phyloP scores from a whole-genome alignment of 2,329 filamentous ascomycete genomes.

The Epichloe hybrida region DNA sequence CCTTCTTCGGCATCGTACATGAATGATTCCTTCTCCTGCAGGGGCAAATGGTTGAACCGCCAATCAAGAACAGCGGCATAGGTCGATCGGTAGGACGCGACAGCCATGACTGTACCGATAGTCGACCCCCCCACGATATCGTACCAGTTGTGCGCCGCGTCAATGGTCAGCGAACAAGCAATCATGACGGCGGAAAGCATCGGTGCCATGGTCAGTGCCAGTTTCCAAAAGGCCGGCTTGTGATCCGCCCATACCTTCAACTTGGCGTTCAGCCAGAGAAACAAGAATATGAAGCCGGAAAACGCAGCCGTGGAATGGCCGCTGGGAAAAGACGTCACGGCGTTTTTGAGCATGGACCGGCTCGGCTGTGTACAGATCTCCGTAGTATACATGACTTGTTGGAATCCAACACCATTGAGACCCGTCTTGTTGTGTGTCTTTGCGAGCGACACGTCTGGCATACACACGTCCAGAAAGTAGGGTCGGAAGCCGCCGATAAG shows the following conservation, averaged over 20 bases:
- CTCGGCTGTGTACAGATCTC: conserved; percentile 47
- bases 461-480: conserved; percentile 51
- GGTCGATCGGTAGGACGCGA: conserved; percentile 50
- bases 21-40: conserved; percentile 23
- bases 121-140: conserved; percentile 51
- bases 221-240: conserved; percentile 54
- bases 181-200: conserved; percentile 47
- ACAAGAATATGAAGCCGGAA: conserved; percentile 49
- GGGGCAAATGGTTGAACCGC: conserved; percentile 53
- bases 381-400: conserved; percentile 48
- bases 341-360: conserved; percentile 40
- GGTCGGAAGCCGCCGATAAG: conserved; percentile 51
- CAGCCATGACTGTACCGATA: conserved; percentile 50
- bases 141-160: conserved; percentile 57
- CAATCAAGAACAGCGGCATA: conserved; percentile 60
- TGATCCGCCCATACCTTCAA: conserved; percentile 56
- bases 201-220: conserved; percentile 43
- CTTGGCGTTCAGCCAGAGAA: conserved; percentile 58
- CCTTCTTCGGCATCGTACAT: conserved; percentile 8
- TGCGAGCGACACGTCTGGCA: conserved; percentile 36
- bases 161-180: conserved; percentile 47
- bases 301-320: conserved; percentile 55
- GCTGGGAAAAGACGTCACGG: conserved; percentile 52
- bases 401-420: conserved; percentile 35
- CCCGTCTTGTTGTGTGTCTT: conserved; percentile 26